Evolutionary conservation across 306 rosid species (phyloP), one percentile per base, ranked within the genome.

Genomic region (Cucurbita moschata): DNA sequence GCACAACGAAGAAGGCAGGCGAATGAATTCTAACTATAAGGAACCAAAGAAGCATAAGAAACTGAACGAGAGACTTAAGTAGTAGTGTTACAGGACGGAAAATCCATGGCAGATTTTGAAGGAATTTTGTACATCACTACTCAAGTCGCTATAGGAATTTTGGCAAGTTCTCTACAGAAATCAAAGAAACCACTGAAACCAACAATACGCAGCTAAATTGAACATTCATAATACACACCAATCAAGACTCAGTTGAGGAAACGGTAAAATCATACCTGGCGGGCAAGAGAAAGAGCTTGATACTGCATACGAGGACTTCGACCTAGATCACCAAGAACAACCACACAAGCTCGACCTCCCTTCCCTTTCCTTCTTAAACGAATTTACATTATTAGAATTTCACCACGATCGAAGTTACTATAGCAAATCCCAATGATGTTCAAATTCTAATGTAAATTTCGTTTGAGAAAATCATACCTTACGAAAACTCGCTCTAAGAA

Each of bases 221-320:
- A 60, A 30, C 66, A 60, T 30, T 12, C 38, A 3, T n/a, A 30
- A 30, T 30, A 30, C 8, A 6, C 44, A 63, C 11, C 26, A 7
- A 6, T 5, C 55, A 77, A 56, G 13, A 11, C 15, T 21, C 8
- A 59, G 30, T 30, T 26, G 18, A 12, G 40, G 5, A 58, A 58
- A 11, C n/a, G 23, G 1, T 37, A 3, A 10, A 10, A 42, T 3
- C 54, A 70, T 46, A 90, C 97, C 91, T 94, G 98, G 81, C 88
- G 87, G 10, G 96, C 88, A 26, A 90, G 89, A 46, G 98, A 94
- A 77, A 94, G 92, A 77, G 98, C 94, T n/a, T 94, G 98, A 40
- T 87, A 94, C 75, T 94, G 97, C 98, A 94, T 94, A 78, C 98
- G 86, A 78, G 98, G 98, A 76, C 95, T 94, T 49, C 98, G 98